Base-by-base conservation (phyloP, 2,329 filamentous ascomycete genomes). In the Cladophialophora chaetospira region DNA sequence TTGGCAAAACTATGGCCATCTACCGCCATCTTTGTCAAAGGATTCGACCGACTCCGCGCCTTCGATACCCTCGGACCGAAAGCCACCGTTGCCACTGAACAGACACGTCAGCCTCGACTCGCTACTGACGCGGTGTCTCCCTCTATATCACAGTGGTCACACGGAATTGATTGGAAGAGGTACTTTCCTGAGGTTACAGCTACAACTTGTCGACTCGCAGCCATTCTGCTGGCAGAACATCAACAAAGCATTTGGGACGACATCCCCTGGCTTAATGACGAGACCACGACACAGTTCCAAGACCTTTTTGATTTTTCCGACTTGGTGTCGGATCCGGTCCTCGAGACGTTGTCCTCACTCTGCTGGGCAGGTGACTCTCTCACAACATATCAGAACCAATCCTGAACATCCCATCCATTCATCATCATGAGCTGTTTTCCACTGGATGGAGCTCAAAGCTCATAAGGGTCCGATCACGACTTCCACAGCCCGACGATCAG, bases 1-100 rank as follows among this genome's bases (percentile, higher is more conserved):
- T 60, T 75, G 11, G 60, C 63, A 5, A 46, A 46, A 3, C 71
- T 73, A 69, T 74, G 72, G 72, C 72, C 69, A 3, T 70, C 70
- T 1, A 71, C 72, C 2, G 68, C 68, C 17, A 67, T 74, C 26
- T 71, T 73, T 28, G 61, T 68, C 9, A 61, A 63, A 5, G 72
- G 70, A 0, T 71, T 72, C 42, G 62, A 69, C 15, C 66, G 70
- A 8, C 58, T 70, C 11, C 59, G 64, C 43, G 51, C 44, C 23
- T 57, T 57, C 23, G 55, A 57, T 10, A 17, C 15, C 38, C 11
- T 42, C 38, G 17, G 11, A 33, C 11, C 31, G 15, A 33, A 3
- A 11, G 31, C 31, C 31, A 33, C 31, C 31, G 15, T 33, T 11
- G 31, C 31, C 11, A 33, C 31, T n/a, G 15, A 33, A 33, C 31